Evolutionary conservation across 208 protist genomes (phyloP).

Genomic region (Crithidia bombi): DNA sequence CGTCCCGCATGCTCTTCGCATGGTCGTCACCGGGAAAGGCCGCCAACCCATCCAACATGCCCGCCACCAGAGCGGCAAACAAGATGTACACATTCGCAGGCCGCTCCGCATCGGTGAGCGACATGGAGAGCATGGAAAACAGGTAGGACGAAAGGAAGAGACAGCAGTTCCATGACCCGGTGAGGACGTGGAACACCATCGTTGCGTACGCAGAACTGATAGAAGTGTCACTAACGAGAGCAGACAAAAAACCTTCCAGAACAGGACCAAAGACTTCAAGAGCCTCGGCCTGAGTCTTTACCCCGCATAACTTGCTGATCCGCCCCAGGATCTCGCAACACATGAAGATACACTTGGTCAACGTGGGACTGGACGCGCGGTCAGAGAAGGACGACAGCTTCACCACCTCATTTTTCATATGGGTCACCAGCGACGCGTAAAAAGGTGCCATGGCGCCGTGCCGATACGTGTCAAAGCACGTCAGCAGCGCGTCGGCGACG

Average conservation of each 20-base stretch:
- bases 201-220: slow-evolving; percentile 69
- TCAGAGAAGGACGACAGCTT: slow-evolving; percentile 51
- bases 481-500: slow-evolving; percentile 38
- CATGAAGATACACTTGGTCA: slow-evolving; percentile 43
- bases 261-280: slow-evolving; percentile 47
- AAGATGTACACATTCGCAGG: slow-evolving; percentile 35
- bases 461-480: slow-evolving; percentile 36
- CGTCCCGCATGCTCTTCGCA: slow-evolving; percentile 10
- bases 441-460: slow-evolving; percentile 23
- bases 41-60: slow-evolving; percentile 38
- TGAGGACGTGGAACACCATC: slow-evolving; percentile 70
- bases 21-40: slow-evolving; percentile 16
- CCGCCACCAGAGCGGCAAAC: slow-evolving; percentile 38
- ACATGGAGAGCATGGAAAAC: slow-evolving; percentile 46
- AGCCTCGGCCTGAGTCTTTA: slow-evolving; percentile 12
- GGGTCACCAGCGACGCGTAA: slow-evolving; percentile 38
- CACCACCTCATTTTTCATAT: slow-evolving; percentile 66
- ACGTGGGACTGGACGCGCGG: slow-evolving; percentile 28
- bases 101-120: slow-evolving; percentile 20
- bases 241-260: slow-evolving; percentile 34
- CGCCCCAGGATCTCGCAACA: slow-evolving; percentile 36
- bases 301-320: slow-evolving; percentile 32
- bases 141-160: slow-evolving; percentile 34
- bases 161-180: slow-evolving; percentile 39
- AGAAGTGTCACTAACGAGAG: slow-evolving; percentile 18